Evolutionary conservation across 352 stramenopile species (phyloP), one percentile per base, ranked within the genome.

Genomic region (Thraustochytrium sp.): DNA sequence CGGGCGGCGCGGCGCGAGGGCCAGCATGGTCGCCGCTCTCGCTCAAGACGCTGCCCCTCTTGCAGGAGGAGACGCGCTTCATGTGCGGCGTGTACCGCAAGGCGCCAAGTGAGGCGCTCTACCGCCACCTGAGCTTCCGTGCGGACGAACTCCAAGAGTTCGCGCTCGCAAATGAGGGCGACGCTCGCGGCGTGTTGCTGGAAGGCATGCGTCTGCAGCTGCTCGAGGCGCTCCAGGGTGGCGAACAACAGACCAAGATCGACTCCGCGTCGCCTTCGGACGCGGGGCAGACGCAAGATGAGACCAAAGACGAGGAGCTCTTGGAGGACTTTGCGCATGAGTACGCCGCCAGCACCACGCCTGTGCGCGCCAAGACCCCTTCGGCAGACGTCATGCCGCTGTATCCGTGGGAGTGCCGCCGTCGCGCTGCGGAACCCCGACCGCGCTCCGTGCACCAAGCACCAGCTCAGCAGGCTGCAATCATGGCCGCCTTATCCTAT

Each of bases 31-130:
- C 49, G 23, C 65, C 29, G 34, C 65, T 62, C 9, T 62, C 42
- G 11, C 46, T 77, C 9, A 77, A 77, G 26, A 62, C 65, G 9
- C 29, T 77, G 9, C 65, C 65, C n/a, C 23, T 62, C 29, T 62
- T 77, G 65, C 65, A 77, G 65, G 65, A 55, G 9, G 65, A 77
- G 65, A 26, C 64, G 11, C 18, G 64, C 46, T 1, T 62, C 46
- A 77, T 77, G 23, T 77, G 65, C 46, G 16, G 40, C 65, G 65
- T 72, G 26, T 72, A 72, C 59, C 21, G 31, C 9, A 72, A 72
- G 40, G 21, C 59, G 59, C 59, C 59, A 1, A 72, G 26, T 31
- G 59, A 72, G 40, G 59, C 59, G 13, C 42, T 77, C 16, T 77
- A 77, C 46, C 65, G 37, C 29, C 42, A 77, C n/a, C 31, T 77